These are phyloP conservation scores for Nicotiana sylvestris DNA, from an alignment of 257 asterid genomes.

Conservation along the genomic window DNA sequence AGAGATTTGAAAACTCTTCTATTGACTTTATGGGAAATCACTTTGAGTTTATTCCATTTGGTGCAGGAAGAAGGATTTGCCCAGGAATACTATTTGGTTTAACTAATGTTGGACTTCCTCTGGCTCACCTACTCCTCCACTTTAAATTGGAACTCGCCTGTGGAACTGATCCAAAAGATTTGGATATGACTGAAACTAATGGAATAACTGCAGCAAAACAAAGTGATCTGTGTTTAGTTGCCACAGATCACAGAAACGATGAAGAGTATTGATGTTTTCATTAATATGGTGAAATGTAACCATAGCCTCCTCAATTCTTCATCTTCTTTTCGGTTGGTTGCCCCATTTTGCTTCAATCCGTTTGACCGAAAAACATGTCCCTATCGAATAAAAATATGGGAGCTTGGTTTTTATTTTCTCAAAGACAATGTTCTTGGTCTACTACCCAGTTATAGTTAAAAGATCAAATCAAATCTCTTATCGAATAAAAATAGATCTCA, in stretches of 20 bases:
- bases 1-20: not conserved
- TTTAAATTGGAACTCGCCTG: not conserved
- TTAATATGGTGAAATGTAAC: not conserved
- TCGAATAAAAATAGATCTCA: too few species aligned
- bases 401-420: too few species aligned
- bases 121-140: not conserved
- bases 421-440: too few species aligned
- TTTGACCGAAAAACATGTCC: too few species aligned
- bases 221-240: not conserved
- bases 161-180: not conserved
- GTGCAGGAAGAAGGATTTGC: not conserved
- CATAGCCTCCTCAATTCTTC: not conserved
- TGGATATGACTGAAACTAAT: not conserved
- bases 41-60: not conserved
- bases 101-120: not conserved
- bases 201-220: not conserved
- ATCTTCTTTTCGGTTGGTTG: not conserved
- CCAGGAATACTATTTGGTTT: not conserved
- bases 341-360: too few species aligned
- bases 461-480: too few species aligned
- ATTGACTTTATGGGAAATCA: not conserved
- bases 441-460: too few species aligned
- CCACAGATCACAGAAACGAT: not conserved
- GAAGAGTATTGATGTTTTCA: not conserved
- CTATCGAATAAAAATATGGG: too few species aligned